A percentile compares a stretch with the other conserved stretches of the same genome.
Conservation (phyloP, 2,329 filamentous ascomycete species). For the Colletotrichum graminicola region DNA sequence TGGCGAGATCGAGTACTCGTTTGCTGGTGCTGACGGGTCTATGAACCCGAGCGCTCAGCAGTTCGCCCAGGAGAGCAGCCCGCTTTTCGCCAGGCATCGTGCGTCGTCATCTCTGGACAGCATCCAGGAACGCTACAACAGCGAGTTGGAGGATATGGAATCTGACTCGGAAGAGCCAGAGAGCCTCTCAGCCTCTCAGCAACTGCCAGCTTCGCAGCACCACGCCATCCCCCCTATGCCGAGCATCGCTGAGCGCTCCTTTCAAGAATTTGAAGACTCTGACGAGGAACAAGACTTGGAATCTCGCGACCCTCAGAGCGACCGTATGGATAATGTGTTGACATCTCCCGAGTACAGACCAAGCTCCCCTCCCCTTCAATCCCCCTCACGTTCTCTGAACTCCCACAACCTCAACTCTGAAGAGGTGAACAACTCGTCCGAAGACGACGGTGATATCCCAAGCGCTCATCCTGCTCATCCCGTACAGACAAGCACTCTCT, state of each 20-base stretch:
- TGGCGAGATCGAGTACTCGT: not conserved
- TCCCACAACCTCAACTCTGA: slow-evolving; percentile 4
- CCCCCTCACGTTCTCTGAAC: not conserved
- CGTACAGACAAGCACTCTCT: not conserved
- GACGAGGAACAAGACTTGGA: slow-evolving; percentile 12
- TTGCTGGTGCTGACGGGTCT: not conserved
- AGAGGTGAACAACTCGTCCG: slow-evolving; percentile 21
- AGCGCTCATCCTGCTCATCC: not conserved
- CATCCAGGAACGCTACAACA: slow-evolving; percentile 40
- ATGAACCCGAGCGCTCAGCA: slow-evolving; percentile 4
- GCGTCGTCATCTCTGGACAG: slow-evolving; percentile 20
- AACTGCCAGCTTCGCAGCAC: slow-evolving; percentile 13
- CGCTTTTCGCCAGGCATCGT: slow-evolving; percentile 1
- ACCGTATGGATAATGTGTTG: slow-evolving; percentile 13
- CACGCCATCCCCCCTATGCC: slow-evolving; percentile 13
- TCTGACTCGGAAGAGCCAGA: slow-evolving; percentile 36
- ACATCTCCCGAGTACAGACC: slow-evolving; percentile 26
- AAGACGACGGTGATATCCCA: slow-evolving; percentile 1
- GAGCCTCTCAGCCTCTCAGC: slow-evolving; percentile 31
- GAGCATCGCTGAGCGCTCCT: slow-evolving; percentile 32
- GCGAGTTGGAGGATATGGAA: slow-evolving; percentile 38
- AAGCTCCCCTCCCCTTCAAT: slow-evolving; percentile 10
- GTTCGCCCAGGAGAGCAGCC: slow-evolving; percentile 21
- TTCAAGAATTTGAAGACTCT: slow-evolving; percentile 10
- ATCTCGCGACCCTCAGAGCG: not conserved